A percentile compares a stretch with the other conserved stretches of the same genome.
phyloP scores from a whole-genome alignment of 2,329 filamentous ascomycete species.

The Juglanconis sp. region DNA sequence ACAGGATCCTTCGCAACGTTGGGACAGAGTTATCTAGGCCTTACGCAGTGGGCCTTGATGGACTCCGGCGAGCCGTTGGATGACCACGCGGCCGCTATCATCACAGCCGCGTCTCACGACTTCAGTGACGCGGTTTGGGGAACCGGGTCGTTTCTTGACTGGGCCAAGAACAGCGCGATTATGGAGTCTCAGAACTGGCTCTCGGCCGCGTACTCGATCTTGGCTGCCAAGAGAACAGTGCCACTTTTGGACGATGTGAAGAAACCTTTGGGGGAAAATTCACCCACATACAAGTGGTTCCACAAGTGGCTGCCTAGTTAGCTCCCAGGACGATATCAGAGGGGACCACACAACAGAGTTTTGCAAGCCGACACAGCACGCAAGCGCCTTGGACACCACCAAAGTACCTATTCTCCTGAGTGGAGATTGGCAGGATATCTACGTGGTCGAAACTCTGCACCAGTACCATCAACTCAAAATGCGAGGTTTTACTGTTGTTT shows the following conservation, averaged over 20 bases:
- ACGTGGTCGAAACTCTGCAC: neutral
- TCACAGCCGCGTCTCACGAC: slow-evolving; percentile 15
- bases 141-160: slow-evolving; percentile 15
- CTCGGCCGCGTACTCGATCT: neutral
- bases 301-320: slow-evolving; percentile 2
- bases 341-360: neutral
- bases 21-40: slow-evolving; percentile 20
- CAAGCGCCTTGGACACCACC: neutral
- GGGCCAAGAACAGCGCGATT: neutral
- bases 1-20: slow-evolving; percentile 21
- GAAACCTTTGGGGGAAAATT: neutral
- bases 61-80: slow-evolving; percentile 13
- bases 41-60: slow-evolving; percentile 22
- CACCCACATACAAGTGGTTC: slow-evolving; percentile 1
- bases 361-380: slow-evolving; percentile 13
- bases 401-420: slow-evolving; percentile 6
- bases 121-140: slow-evolving; percentile 17
- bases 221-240: neutral
- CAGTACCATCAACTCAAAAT: slow-evolving; percentile 8
- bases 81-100: slow-evolving; percentile 17
- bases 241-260: slow-evolving; percentile 10
- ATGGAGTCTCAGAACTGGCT: neutral
- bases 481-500: slow-evolving; percentile 1
- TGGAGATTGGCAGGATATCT: slow-evolving; percentile 16
- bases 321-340: neutral